Base-by-base conservation (phyloP, 1,284 basidiomycete species). In the Cystobasidium slooffiae region DNA sequence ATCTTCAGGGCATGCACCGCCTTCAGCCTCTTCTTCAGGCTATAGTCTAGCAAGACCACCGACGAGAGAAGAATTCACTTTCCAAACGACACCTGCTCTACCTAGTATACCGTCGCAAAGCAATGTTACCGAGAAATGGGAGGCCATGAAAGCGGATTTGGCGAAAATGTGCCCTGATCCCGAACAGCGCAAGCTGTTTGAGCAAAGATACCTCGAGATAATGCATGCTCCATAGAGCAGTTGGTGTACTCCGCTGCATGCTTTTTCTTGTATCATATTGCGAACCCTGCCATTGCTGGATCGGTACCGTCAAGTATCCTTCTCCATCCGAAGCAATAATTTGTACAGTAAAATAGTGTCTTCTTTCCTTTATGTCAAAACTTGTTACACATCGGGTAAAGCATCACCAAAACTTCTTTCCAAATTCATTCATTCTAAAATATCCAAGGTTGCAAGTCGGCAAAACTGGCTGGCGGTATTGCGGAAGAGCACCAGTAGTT, bases 381-480 rank as follows among this genome's bases (percentile, higher is more conserved):
- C 31, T 31, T 31, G 31, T 31, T 31, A 31, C 31, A 31, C 2
- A 31, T 31, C 31, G 31, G 31, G 46, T 6, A 49, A 49, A 49
- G n/a, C 46, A 14, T 49, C 46, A 49, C 46, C 46, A 14, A 12
- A 49, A 2, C 12, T 7, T 12, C 39, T 37, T 61, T 7, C 10
- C 24, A 22, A 4, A 16, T 31, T 5, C 39, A n/a, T 24, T 46
- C 53, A 62, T 43, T 66, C 59, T 22, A 77, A 16, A 0, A 78
- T 18, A n/a, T 65, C 64, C 12, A 80, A n/a, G 20, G 47, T 68
- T 6, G 76, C 78, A 0, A 76, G 64, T 0, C 78, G 43, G 52
- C 55, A 77, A n/a, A 75, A 72, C 46, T 76, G 75, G 39, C 76
- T 72, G 22, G 75, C 76, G 9, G 75, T 61, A 61, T 80, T 80